These are phyloP conservation scores for Neoascochyta sp. DNA, from an alignment of 2,329 filamentous ascomycete genomes.

Conservation along the genomic window DNA sequence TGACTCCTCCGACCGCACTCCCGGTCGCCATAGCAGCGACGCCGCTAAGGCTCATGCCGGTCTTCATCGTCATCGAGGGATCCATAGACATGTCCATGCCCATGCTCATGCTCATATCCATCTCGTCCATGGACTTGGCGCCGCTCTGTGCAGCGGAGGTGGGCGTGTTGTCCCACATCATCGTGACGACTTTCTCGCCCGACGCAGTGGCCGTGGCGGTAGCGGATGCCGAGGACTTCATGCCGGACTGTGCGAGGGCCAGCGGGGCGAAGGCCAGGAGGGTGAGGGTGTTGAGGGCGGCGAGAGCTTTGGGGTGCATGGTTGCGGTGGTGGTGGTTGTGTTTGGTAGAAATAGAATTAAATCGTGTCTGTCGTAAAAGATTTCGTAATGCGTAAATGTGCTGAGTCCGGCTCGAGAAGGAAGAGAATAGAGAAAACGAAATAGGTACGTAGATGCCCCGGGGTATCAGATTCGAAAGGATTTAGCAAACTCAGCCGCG, in stretches of 20 bases:
- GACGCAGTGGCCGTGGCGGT: constrained; percentile 9
- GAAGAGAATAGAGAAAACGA: too few relatives aligned
- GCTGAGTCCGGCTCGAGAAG: constrained; percentile 15
- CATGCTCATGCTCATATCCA: constrained; percentile 35
- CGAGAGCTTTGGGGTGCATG: constrained; percentile 6
- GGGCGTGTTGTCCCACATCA: constrained; percentile 13
- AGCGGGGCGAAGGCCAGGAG: constrained; percentile 8
- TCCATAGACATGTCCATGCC: constrained; percentile 32
- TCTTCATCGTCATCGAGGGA: constrained; percentile 20
- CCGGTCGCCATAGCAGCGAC: constrained; percentile 26
- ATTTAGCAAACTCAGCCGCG: constrained; percentile 1
- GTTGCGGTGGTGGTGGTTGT: neutral
- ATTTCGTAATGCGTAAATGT: constrained; percentile 9
- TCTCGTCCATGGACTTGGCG: constrained; percentile 10
- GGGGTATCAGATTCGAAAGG: constrained; percentile 5
- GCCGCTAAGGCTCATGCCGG: constrained; percentile 12
- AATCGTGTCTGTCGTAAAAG: constrained; percentile 3
- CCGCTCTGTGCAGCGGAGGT: constrained; percentile 1
- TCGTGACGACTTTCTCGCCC: constrained; percentile 10
- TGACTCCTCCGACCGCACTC: constrained; percentile 40
- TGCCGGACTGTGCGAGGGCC: constrained; percentile 7
- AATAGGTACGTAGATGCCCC: constrained; percentile 3
- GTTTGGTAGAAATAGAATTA: neutral
- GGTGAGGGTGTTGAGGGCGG: constrained; percentile 4
- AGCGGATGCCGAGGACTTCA: constrained; percentile 7